Base-by-base conservation (phyloP, 2,329 filamentous ascomycete species). In the Stachybotrys echinatus region DNA sequence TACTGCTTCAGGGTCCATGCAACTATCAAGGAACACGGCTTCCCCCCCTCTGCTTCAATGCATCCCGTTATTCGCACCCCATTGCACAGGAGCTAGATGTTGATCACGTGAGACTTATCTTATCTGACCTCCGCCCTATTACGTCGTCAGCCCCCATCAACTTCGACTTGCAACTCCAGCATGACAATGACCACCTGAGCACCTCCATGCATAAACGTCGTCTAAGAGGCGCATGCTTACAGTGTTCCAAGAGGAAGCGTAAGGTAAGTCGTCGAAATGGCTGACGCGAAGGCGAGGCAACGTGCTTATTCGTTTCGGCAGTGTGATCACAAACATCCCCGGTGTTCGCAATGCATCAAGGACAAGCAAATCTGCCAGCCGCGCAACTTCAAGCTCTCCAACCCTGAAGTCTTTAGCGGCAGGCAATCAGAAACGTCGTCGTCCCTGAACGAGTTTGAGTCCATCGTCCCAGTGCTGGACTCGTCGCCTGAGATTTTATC, bases 301-400 rank as follows among this genome's bases (percentile, higher is more conserved):
- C 23, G n/a, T 23, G 12, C 21, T 23, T 14, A 7, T 18, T n/a
- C 12, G 21, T 45, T 50, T 23, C 48, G 19, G 22, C 45, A 55
- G 53, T 55, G 53, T 47, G 53, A 55, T 45, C 53, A 51, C 34
- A 55, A 55, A 37, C 47, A 49, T 27, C 51, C 53, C 4, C 51
- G 37, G 12, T 55, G 53, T 23, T 42, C 51, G 12, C 53, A 53
- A 27, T 55, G 53, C 45, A n/a, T 48, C 38, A 53, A 51, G 49
- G 47, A 51, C 23, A 45, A 45, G 17, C 47, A 53, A 23, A 37
- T 23, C 14, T 55, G 53, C 23, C 48, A 53, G 45, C 51, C 50
- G 6, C 51, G 51, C 39, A 55, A 48, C 10, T 55, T 55, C 51
- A 55, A 53, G 48, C 27, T 49, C 17, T 51, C 51, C 20, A 55